phyloP scores from a whole-genome alignment of 805 yeast genomes.

The Kregervanrija delftensis region DNA sequence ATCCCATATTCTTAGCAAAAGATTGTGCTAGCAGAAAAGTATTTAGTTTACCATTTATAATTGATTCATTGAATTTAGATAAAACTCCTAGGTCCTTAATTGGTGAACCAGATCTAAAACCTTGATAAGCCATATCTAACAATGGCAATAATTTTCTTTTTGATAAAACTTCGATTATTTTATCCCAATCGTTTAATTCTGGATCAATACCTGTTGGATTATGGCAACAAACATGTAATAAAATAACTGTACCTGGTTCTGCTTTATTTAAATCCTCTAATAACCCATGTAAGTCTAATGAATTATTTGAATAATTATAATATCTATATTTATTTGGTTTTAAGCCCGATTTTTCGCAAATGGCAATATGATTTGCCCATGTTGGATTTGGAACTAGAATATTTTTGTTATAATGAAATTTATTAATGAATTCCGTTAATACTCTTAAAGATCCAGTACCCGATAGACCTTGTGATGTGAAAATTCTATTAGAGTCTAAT shows the following conservation, averaged over 20 bases:
- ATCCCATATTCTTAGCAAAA: conserved; percentile 91
- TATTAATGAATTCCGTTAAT: conserved; percentile 66
- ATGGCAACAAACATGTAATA: conserved; percentile 93
- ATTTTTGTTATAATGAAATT: conserved; percentile 48
- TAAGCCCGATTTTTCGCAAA: conserved; percentile 69
- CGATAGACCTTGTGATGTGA: conserved; percentile 81
- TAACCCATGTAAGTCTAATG: conserved; percentile 60
- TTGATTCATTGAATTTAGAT: conserved; percentile 34
- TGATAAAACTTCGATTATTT: conserved; percentile 58
- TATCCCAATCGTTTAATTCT: conserved; percentile 70
- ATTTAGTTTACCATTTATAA: conserved; percentile 41
- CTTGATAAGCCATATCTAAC: conserved; percentile 94
- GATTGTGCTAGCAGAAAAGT: conserved; percentile 74
- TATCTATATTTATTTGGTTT: conserved; percentile 58
- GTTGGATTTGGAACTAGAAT: conserved; percentile 81
- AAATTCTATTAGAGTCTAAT: conserved; percentile 55
- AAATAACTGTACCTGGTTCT: conserved; percentile 54
- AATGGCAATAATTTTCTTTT: conserved; percentile 64
- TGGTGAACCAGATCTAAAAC: conserved; percentile 82
- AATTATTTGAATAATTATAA: conserved; percentile 56
- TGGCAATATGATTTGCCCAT: conserved; percentile 90
- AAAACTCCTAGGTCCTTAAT: conserved; percentile 55
- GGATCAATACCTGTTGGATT: conserved; percentile 97
- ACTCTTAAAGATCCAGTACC: conserved; percentile 95
- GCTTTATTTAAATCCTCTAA: conserved; percentile 49